Base-by-base conservation (phyloP, 768 basidiomycete species). In the Strobilomyces dryophilus region DNA sequence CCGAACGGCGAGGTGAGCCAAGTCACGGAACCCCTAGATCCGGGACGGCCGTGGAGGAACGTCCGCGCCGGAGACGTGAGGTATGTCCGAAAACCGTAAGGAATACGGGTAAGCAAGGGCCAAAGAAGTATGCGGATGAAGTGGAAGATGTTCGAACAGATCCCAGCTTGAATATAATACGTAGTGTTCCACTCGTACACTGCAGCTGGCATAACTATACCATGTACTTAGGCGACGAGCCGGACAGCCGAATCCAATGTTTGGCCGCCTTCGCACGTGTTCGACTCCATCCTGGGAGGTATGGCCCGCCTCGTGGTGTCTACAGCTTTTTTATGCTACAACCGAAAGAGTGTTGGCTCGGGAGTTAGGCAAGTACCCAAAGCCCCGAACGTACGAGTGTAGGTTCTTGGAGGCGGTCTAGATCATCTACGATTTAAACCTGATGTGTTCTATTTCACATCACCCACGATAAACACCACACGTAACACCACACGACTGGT, bases 341-440 rank as follows among this genome's bases (percentile, higher is more conserved):
- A 80, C 82, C 56, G 78, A 81, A 61, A 79, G 80, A 55, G 80
- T 84, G 6, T 70, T 84, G 83, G 83, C 59, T 69, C 84, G 5
- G 82, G 82, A 26, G 81, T 83, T 3, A 74, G 81, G 34, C 81
- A 82, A 65, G 82, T 81, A 14, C 72, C 82, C 56, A 73, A 78
- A 36, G 66, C 82, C 3, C 73, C 70, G 63, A 73, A 78, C 52
- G 71, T 75, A 26, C 71, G 79, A 36, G 61, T 81, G 52, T 84
- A 53, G 49, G 40, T 34, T 47, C 40, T 7, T 26, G 47, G 35
- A 35, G 21, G 21, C 8, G 34, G 15, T 46, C 32, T 46, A 46
- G 32, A 24, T 36, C 31, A 24, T 37, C 39, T 36, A 45, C 35
- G 20, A 43, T 20, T 12, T 54, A 34, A 10, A 34, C 35, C 10